These are phyloP conservation scores for Phytopythium boreale DNA, from an alignment of 352 stramenopile genomes.

Conservation along the genomic window DNA sequence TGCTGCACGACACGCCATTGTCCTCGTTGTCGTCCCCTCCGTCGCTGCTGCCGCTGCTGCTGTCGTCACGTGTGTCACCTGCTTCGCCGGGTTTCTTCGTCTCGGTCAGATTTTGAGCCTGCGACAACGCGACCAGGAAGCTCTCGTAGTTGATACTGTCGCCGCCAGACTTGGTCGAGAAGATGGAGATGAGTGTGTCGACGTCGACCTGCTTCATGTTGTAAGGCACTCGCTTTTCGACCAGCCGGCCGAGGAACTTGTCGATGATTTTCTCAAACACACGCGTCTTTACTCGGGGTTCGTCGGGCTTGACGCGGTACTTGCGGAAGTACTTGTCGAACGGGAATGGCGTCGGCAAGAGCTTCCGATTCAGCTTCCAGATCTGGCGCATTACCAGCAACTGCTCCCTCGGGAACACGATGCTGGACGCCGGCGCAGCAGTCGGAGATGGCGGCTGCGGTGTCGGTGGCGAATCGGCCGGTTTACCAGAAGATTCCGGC, in stretches of 20 bases:
- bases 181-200: constrained; percentile 12
- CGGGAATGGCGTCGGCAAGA: constrained; percentile 41
- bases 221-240: constrained; percentile 48
- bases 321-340: constrained; percentile 81
- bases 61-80: constrained; percentile 3
- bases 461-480: constrained; percentile 8
- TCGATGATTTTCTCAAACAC: constrained; percentile 76
- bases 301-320: constrained; percentile 37
- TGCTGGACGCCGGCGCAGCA: neutral
- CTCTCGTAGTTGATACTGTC: constrained; percentile 39
- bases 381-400: constrained; percentile 30
- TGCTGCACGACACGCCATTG: constrained; percentile 22
- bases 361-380: constrained; percentile 39
- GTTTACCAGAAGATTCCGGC: constrained; percentile 10
- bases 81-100: neutral
- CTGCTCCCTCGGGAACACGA: constrained; percentile 14
- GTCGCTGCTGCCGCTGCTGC: constrained; percentile 18
- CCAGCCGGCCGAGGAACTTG: constrained; percentile 65
- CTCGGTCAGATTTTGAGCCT: constrained; percentile 20
- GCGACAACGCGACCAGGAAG: constrained; percentile 51
- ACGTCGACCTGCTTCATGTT: constrained; percentile 70
- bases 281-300: constrained; percentile 42
- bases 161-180: constrained; percentile 5
- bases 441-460: neutral
- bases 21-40: constrained; percentile 24